Conservation (phyloP, 441 rosid genomes). For the Mallotus japonicus region DNA sequence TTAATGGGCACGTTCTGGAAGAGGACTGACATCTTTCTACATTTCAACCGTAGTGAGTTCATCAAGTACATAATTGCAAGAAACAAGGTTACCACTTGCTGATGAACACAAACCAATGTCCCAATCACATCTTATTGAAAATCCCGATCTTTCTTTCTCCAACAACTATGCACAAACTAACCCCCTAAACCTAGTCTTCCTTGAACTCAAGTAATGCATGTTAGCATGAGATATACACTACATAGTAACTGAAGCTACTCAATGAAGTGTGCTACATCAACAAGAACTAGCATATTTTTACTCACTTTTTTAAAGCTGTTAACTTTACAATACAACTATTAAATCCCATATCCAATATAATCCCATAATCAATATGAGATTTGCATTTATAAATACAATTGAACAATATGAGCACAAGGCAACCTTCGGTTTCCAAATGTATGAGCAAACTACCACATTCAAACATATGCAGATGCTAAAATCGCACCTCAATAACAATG, state of each 20-base stretch:
- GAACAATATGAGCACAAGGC: neutral
- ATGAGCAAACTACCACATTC: neutral
- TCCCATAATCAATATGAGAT: neutral
- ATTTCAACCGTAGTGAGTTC: neutral
- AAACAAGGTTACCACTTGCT: neutral
- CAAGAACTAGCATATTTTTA: neutral
- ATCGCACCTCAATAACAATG: conserved; percentile 65
- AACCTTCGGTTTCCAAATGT: neutral
- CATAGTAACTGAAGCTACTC: neutral
- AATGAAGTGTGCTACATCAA: neutral
- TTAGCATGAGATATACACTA: neutral
- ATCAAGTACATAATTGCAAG: neutral
- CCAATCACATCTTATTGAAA: neutral
- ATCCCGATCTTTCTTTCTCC: neutral
- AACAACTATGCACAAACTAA: neutral
- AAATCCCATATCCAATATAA: neutral
- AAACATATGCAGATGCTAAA: conserved; percentile 12
- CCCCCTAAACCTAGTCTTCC: neutral
- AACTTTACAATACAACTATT: neutral
- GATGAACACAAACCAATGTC: neutral
- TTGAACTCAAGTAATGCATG: neutral
- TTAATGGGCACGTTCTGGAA: neutral
- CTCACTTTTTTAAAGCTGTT: neutral
- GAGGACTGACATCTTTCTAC: neutral
- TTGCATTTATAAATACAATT: neutral